Evolutionary conservation across 768 basidiomycete species (phyloP).

Genomic region (Psilocybe azurescens): DNA sequence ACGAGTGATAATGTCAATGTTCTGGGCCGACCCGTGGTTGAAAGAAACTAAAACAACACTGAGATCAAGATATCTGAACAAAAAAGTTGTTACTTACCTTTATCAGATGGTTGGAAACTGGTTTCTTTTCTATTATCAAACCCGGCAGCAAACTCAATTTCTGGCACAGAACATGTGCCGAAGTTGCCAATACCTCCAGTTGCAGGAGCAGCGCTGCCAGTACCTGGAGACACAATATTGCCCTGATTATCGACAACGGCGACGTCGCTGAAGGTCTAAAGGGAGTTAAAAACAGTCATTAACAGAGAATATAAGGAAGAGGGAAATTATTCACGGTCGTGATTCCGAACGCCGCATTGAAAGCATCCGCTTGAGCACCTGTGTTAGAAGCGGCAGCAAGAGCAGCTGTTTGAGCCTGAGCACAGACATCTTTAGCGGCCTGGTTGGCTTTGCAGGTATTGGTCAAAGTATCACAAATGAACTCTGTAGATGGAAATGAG

Average conservation of each 20-base stretch:
- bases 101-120: conserved; percentile 55
- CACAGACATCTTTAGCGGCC: conserved; percentile 57
- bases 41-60: conserved; percentile 39
- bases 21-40: conserved; percentile 65
- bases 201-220: conserved; percentile 27
- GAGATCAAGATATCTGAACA: not conserved
- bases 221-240: conserved; percentile 23
- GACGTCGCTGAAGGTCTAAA: conserved; percentile 43
- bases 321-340: conserved; percentile 35
- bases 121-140: conserved; percentile 62
- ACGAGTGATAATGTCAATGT: conserved; percentile 63
- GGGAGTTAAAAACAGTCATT: not conserved
- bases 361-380: conserved; percentile 62
- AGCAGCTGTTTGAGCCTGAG: conserved; percentile 44
- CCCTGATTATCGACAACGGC: conserved; percentile 44
- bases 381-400: conserved; percentile 43
- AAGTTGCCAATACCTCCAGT: conserved; percentile 45
- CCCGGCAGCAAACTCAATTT: conserved; percentile 60
- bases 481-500: conserved; percentile 29
- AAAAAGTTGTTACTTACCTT: conserved; percentile 33
- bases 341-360: conserved; percentile 48
- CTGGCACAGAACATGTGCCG: conserved; percentile 55
- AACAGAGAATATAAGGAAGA: conserved; percentile 7
- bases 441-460: conserved; percentile 60
- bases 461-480: conserved; percentile 59